A percentile compares a stretch with the other conserved stretches of the same genome.
Conservation (phyloP, 2,329 filamentous ascomycete genomes). For the Whalleya microplaca region DNA sequence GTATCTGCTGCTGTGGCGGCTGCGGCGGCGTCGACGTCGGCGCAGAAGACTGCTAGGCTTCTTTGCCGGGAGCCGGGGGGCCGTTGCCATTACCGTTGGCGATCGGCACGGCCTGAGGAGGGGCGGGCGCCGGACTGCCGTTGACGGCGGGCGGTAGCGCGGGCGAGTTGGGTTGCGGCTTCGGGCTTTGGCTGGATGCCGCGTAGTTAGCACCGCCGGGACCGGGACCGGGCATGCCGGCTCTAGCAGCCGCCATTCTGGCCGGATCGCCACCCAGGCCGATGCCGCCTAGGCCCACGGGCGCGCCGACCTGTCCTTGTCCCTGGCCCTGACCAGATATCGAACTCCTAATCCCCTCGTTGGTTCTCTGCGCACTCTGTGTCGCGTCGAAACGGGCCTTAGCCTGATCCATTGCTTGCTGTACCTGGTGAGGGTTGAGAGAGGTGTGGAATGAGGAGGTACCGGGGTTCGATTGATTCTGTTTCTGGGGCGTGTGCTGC, state of each 20-base stretch:
- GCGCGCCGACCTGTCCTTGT: constrained; percentile 34
- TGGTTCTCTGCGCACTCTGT: constrained; percentile 32
- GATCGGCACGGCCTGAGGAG: constrained; percentile 9
- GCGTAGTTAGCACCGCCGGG: constrained; percentile 27
- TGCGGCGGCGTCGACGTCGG: too few species aligned
- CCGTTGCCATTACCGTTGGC: constrained; percentile 30
- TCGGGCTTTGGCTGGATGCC: constrained; percentile 32
- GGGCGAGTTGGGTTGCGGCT: constrained; percentile 28
- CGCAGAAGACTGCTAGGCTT: constrained; percentile 30
- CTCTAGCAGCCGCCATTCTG: constrained; percentile 30
- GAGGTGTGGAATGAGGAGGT: constrained; percentile 35
- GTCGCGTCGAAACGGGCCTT: constrained; percentile 37
- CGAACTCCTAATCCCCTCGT: constrained; percentile 31
- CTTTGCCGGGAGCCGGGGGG: constrained; percentile 23
- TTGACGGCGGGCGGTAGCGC: constrained; percentile 27
- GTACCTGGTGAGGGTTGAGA: constrained; percentile 35
- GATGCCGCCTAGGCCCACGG: constrained; percentile 38
- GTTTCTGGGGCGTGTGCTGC: constrained; percentile 21
- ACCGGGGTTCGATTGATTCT: constrained; percentile 14
- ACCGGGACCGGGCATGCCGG: constrained; percentile 30
- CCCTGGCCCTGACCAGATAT: constrained; percentile 29
- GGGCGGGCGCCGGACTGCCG: constrained; percentile 25
- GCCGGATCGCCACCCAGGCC: constrained; percentile 33
- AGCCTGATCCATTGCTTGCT: constrained; percentile 40
- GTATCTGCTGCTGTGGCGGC: too few species aligned